Evolutionary conservation across 2,329 filamentous ascomycete species (phyloP).

Genomic region (Colletotrichum tabaci): DNA sequence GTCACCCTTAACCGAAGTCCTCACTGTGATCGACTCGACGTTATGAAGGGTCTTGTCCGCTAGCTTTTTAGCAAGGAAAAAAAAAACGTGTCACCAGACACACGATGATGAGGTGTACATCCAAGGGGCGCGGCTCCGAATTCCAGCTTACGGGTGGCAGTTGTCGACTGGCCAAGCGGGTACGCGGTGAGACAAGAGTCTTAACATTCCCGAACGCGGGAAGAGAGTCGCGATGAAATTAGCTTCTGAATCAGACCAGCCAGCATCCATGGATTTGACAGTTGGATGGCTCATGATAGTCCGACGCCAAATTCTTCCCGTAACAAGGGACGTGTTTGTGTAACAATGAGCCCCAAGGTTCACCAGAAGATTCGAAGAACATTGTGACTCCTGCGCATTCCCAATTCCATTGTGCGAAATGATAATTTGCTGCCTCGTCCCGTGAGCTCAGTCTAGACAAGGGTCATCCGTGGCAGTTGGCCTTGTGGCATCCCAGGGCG

Average conservation of each 20-base stretch:
- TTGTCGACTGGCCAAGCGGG: not conserved
- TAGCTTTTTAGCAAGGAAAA: not conserved
- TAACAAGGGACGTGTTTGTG: constrained; percentile 5
- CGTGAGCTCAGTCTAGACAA: not conserved
- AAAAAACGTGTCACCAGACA: constrained; percentile 12
- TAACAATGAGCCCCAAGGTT: not conserved
- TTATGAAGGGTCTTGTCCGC: not conserved
- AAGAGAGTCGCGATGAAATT: constrained; percentile 33
- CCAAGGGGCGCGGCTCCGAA: constrained; percentile 9
- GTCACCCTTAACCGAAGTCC: not conserved
- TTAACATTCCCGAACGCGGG: constrained; percentile 33
- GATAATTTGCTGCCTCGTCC: constrained; percentile 3
- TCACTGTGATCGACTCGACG: not conserved
- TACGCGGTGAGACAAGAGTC: constrained; percentile 30
- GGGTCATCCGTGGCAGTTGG: not conserved
- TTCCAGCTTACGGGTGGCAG: constrained; percentile 14
- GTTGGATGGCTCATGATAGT: constrained; percentile 7
- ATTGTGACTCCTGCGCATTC: not conserved
- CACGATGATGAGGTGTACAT: not conserved
- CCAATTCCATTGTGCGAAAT: constrained; percentile 9
- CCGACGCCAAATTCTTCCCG: constrained; percentile 20
- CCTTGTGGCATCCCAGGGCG: not conserved
- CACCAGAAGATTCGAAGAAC: constrained; percentile 3
- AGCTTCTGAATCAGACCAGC: constrained; percentile 17
- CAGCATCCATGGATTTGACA: not conserved